Conservation (phyloP, 441 rosid species). For the Biscutella laevigata region DNA sequence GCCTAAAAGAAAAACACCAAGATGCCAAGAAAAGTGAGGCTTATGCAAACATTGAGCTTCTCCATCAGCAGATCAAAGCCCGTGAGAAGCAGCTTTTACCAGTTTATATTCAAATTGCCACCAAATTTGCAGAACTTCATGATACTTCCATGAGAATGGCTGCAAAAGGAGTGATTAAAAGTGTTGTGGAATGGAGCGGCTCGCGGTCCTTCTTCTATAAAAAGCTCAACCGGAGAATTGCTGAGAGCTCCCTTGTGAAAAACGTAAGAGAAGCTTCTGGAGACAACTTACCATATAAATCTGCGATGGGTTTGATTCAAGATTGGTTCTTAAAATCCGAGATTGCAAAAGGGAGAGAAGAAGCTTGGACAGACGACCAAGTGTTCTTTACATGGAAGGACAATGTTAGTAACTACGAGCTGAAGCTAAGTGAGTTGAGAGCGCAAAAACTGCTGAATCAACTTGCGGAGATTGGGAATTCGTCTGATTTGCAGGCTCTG, state of each 20-base stretch:
- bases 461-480: slow-evolving; percentile 58
- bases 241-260: slow-evolving; percentile 63
- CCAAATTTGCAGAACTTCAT: slow-evolving; percentile 92
- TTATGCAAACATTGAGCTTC: slow-evolving; percentile 37
- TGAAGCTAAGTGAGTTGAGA: slow-evolving; percentile 63
- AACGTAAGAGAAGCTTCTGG: slow-evolving; percentile 68
- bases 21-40: slow-evolving; percentile 52
- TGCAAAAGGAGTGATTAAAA: slow-evolving; percentile 85
- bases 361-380: slow-evolving; percentile 74
- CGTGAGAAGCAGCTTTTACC: slow-evolving; percentile 94
- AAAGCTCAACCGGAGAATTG: slow-evolving; percentile 66
- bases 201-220: slow-evolving; percentile 70
- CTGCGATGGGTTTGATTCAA: slow-evolving; percentile 60
- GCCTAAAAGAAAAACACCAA: slow-evolving; percentile 55
- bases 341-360: slow-evolving; percentile 42
- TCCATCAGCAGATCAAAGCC: slow-evolving; percentile 63
- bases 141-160: slow-evolving; percentile 95
- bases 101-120: slow-evolving; percentile 81
- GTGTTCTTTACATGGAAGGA: slow-evolving; percentile 86
- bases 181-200: slow-evolving; percentile 76
- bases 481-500: slow-evolving; percentile 73
- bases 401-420: slow-evolving; percentile 47
- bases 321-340: slow-evolving; percentile 69
- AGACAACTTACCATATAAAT: slow-evolving; percentile 49
- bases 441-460: slow-evolving; percentile 69